Conservation (phyloP, 345 rosid species). For the Salix brachista region DNA sequence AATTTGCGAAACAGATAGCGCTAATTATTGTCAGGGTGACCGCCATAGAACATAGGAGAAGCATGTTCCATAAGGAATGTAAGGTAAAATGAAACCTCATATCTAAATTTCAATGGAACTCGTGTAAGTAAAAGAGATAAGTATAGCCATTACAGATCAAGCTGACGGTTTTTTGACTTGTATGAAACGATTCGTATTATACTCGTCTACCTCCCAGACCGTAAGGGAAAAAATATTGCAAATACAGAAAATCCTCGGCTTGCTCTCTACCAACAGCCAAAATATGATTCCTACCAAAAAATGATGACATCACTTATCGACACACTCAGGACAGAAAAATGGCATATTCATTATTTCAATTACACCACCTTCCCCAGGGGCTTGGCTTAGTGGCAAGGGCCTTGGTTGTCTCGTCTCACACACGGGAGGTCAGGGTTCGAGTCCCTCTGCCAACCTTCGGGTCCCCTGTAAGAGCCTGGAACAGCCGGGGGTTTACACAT, state of each 20-base stretch:
- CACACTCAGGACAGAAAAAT: conserved; percentile 21
- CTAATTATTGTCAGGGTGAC: too few species aligned
- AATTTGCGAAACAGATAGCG: too few species aligned
- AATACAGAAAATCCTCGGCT: conserved; percentile 35
- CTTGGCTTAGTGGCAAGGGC: too few species aligned
- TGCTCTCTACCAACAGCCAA: conserved; percentile 27
- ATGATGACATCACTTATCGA: conserved; percentile 43
- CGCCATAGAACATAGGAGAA: too few species aligned
- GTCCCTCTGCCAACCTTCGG: too few species aligned
- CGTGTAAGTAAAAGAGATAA: background rate
- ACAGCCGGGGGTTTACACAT: too few species aligned
- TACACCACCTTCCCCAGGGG: too few species aligned
- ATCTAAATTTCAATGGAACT: background rate
- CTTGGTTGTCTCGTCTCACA: too few species aligned
- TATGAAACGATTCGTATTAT: conserved; percentile 9
- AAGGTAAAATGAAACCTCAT: background rate
- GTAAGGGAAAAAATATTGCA: conserved; percentile 24
- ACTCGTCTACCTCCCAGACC: conserved; percentile 23
- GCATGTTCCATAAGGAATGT: too few species aligned
- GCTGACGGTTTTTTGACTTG: conserved; percentile 3
- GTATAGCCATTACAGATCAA: background rate
- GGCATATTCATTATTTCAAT: conserved; percentile 31
- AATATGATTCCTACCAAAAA: conserved; percentile 31
- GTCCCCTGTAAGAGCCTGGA: too few species aligned
- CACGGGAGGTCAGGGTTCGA: too few species aligned